Percentiles rank a stretch among this genome's conserved stretches.
These are phyloP conservation scores for Exophiala dermatitidis DNA, from an alignment of 2,329 filamentous ascomycete species.

Conservation along the genomic window DNA sequence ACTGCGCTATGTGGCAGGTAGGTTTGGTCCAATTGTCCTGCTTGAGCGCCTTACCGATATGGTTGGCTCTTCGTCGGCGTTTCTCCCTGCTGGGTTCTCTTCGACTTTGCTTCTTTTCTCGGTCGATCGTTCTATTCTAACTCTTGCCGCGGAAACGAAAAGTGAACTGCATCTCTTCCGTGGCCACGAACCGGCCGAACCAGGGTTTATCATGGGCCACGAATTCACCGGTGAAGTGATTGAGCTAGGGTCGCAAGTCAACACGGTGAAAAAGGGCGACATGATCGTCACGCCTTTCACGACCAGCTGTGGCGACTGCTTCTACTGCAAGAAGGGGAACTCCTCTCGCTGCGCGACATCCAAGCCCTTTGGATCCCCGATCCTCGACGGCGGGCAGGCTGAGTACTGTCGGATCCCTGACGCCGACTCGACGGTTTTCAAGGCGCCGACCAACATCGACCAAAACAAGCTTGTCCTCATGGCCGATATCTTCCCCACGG, in stretches of 20 bases:
- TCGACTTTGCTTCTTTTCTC: no score
- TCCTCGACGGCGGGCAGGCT: slow-evolving; percentile 71
- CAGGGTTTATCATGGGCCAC: slow-evolving; percentile 64
- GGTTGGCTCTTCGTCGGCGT: no score
- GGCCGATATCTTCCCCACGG: slow-evolving; percentile 84
- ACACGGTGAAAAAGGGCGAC: slow-evolving; percentile 64
- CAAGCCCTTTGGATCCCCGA: slow-evolving; percentile 61
- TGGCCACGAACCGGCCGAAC: slow-evolving; percentile 64
- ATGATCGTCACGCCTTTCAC: slow-evolving; percentile 79
- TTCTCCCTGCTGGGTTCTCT: no score
- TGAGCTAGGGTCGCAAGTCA: slow-evolving; percentile 60
- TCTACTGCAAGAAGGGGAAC: slow-evolving; percentile 72
- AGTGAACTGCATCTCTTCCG: slow-evolving; percentile 83
- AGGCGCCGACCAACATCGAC: slow-evolving; percentile 62
- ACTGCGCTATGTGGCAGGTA: slow-evolving; percentile 85
- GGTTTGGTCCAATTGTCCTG: slow-evolving; percentile 29
- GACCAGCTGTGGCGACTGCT: slow-evolving; percentile 67
- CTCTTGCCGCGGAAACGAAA: background rate
- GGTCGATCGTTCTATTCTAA: no score
- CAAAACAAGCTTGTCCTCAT: slow-evolving; percentile 74
- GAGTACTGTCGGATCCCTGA: slow-evolving; percentile 75
- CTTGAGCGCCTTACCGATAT: no score
- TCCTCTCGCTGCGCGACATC: slow-evolving; percentile 69
- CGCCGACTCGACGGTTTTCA: slow-evolving; percentile 73
- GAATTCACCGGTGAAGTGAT: slow-evolving; percentile 76